Base-by-base conservation (phyloP, 257 asterid genomes). In the Nyctanthes arbortristis region DNA sequence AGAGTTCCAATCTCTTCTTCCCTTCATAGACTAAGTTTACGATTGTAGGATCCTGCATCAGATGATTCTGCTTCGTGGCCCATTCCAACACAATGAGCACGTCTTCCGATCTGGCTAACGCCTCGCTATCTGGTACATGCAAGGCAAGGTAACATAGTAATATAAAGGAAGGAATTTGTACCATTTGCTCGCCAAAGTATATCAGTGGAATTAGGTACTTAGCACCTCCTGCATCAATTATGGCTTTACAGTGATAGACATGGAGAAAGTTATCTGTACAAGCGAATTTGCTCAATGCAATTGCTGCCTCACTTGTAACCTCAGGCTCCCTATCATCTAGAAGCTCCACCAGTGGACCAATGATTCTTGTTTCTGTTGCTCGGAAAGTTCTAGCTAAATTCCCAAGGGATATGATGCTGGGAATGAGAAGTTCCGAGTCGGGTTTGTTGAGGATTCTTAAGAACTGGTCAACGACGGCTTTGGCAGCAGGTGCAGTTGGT, bases 391-490 rank as follows among this genome's bases (percentile, higher is more conserved):
- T 69, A 3, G 97, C 86, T 58, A 90, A 49, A 64, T 83, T 88
- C 12, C 97, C 97, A 5, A 90, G 81, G 1, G 96, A 78, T 61
- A 82, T 67, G 1, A 86, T 79, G 78, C 97, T 88, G 0, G 97
- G 96, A 28, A 88, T 79, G 22, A 88, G 84, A 3, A 90, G 75
- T 13, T 86, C 96, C 0, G 75, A 70, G 39, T 83, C 82, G 1
- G 78, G 86, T 61, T 66, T 73, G 12, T 65, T 62, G 5, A 90
- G 81, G 25, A 90, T 84, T 11, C 82, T 39, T 2, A 90, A 78
- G 45, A 90, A 86, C 64, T 86, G 93, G 28, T 90, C 97, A 0
- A 90, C 85, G 0, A 90, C 96, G 0, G 96, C 96, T 62, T 77
- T 81, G 0, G 96, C 96, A 0, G 88, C 93, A 0, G 93, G 87